Evolutionary conservation across 164 flowering plant genomes (phyloP), one percentile per base, ranked within the genome.

Genomic region (Magnolia officinalis): DNA sequence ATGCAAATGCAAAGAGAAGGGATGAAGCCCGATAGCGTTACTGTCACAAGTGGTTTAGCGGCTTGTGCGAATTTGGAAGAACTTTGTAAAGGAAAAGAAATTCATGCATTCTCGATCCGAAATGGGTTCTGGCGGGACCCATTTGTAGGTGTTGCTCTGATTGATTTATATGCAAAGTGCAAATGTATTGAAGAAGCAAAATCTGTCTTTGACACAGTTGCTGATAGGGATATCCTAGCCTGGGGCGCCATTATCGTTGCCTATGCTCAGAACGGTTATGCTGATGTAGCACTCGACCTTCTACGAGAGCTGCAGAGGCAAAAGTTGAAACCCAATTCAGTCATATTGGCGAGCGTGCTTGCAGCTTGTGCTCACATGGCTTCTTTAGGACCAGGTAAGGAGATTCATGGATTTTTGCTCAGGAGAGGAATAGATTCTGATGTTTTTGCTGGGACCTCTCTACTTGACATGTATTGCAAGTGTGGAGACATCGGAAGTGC

Each of bases 211-310:
- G 76, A 80, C 70, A 37, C 49, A 11, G 88, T 92, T 64, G 85
- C 85, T 21, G 89, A 83, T 76, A 92, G 89, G 82, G 98, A 94
- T 67, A 84, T 87, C 65, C 90, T 90, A 59, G 86, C 97, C 66
- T 94, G 98, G 98, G 93, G 97, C 51, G 98, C 97, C 69, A 92
- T 94, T 89, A 74, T 92, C 13, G 81, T 89, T 69, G 97, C 91
- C 16, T 89, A 87, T 88, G 96, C 93, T 20, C 92, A 85, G 81
- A 75, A 51, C 74, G 91, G 86, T 77, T 87, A 92, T 51, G 77
- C 84, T 26, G 90, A 85, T 65, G 83, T 84, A 61, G 91, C 93
- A 61, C 82, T 87, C 8, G 81, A 77, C 31, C 68, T 84, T 71
- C 92, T 88, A 73, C 13, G 63, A 2, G 80, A 81, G 78, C 63